Evolutionary conservation across 805 yeast genomes (phyloP).

Genomic region (Candida oleophila): DNA sequence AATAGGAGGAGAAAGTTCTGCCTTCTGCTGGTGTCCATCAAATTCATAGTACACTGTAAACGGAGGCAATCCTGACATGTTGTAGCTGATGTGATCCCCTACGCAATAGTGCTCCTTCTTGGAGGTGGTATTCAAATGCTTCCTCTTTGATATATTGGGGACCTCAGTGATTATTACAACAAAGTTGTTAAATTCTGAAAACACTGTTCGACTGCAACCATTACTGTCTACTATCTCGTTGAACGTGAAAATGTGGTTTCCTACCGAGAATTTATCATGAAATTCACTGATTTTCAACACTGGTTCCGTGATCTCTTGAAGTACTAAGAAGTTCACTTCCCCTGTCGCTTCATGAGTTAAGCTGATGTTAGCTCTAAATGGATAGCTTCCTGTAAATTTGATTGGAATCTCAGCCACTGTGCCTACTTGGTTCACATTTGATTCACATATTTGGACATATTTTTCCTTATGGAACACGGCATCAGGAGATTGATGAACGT

Average conservation of each 20-base stretch:
- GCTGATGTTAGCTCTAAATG: conserved; percentile 57
- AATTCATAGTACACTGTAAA: conserved; percentile 74
- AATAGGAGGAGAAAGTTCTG: conserved; percentile 43
- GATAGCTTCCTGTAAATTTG: conserved; percentile 55
- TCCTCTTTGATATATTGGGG: conserved; percentile 56
- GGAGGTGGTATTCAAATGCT: neutral
- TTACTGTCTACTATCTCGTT: conserved; percentile 60
- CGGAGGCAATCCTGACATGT: conserved; percentile 77
- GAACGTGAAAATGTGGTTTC: conserved; percentile 64
- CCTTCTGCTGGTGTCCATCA: conserved; percentile 57
- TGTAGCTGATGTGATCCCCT: conserved; percentile 82
- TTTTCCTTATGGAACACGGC: conserved; percentile 51
- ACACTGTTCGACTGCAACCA: conserved; percentile 59
- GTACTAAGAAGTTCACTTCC: conserved; percentile 43
- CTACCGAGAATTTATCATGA: conserved; percentile 52
- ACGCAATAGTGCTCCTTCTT: conserved; percentile 66
- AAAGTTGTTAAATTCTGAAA: conserved; percentile 38
- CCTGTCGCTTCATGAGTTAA: conserved; percentile 63
- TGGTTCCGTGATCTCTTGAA: conserved; percentile 42
- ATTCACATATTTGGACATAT: conserved; percentile 47
- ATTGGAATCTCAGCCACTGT: conserved; percentile 48
- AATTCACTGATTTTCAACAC: conserved; percentile 11
- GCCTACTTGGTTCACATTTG: conserved; percentile 20
- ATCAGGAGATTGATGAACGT: conserved; percentile 62
- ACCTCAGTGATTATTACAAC: conserved; percentile 69